Base-by-base conservation (phyloP, 495 filamentous ascomycete genomes). In the Xylaria curta region DNA sequence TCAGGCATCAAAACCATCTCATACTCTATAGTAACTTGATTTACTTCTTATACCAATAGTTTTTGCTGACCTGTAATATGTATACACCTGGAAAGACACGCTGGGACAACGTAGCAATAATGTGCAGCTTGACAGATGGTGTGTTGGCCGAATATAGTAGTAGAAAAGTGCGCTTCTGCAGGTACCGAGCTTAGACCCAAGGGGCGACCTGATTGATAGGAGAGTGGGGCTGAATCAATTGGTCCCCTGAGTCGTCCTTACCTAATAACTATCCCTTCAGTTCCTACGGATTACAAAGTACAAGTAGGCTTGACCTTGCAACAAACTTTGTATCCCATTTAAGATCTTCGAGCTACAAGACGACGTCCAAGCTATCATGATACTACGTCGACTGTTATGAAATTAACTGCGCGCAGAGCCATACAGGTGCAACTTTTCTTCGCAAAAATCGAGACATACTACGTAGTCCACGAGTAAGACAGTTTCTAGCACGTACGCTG, bases 81-180 rank as follows among this genome's bases (percentile, higher is more conserved):
- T 13, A 47, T 33, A 65, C 24, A 65, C 36, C 10, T 42, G 19
- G 60, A 17, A 47, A 49, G 24, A 65, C 26, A 4, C 17, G 63
- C 33, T 47, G 38, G 61, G 26, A 64, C 24, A 26, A 47, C 19
- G 38, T 9, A 38, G 19, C 46, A 33, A 49, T 36, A 24, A 17
- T 19, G 10, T 28, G 26, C 24, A 47, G 40, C 42, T 49, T 49
- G 24, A 49, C 5, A 6, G 24, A 46, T 28, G 36, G 24, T 58
- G 33, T 58, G 36, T n/a, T 58, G 36, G 49, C 49, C 36, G 19
- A 38, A 68, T 24, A 31, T n/a, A 38, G 17, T 65, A 66, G 21
- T 60, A 44, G 28, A 53, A 53, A 66, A 66, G 26, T 46, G 64
- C 47, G 46, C 64, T 66, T 56, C 33, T 68, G 65, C 65, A 68